Conservation (phyloP, 1,284 basidiomycete genomes). For the Gymnopus androsaceus region DNA sequence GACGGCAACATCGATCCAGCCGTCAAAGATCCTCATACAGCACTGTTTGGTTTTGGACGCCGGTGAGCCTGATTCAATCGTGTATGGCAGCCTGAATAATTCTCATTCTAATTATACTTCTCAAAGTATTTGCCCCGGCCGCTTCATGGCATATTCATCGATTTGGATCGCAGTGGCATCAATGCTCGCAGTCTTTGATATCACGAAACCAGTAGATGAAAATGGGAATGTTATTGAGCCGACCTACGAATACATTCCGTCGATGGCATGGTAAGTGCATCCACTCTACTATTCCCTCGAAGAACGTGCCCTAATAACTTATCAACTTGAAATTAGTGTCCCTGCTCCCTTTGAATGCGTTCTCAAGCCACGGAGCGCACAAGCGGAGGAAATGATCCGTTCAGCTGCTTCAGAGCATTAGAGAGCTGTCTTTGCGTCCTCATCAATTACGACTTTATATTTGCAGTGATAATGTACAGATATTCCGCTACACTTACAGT, state of each 20-base stretch:
- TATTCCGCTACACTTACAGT: too few species aligned
- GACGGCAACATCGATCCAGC: constrained; percentile 32
- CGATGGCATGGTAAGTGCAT: constrained; percentile 15
- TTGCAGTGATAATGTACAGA: too few species aligned
- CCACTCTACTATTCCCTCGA: too few species aligned
- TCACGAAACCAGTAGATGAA: constrained; percentile 34
- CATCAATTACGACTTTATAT: too few species aligned
- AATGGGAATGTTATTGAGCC: constrained; percentile 27
- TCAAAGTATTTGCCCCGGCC: constrained; percentile 44
- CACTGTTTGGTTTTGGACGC: constrained; percentile 38
- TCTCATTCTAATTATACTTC: background rate
- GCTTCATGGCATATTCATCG: constrained; percentile 42
- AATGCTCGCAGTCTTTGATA: constrained; percentile 39
- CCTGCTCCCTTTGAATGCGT: constrained; percentile 17
- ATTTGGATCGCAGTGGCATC: constrained; percentile 42
- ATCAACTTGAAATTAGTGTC: too few species aligned
- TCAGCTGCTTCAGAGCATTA: constrained; percentile 4
- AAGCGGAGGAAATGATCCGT: constrained; percentile 15
- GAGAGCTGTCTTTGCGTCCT: too few species aligned
- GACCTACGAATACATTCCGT: constrained; percentile 15
- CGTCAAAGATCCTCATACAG: constrained; percentile 27
- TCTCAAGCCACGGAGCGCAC: constrained; percentile 13
- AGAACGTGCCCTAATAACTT: too few species aligned
- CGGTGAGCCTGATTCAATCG: constrained; percentile 25
- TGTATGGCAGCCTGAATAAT: background rate